A percentile compares a stretch with the other conserved stretches of the same genome.
phyloP scores from a whole-genome alignment of 2,329 filamentous ascomycete species.

The Nectriaceae sp. region DNA sequence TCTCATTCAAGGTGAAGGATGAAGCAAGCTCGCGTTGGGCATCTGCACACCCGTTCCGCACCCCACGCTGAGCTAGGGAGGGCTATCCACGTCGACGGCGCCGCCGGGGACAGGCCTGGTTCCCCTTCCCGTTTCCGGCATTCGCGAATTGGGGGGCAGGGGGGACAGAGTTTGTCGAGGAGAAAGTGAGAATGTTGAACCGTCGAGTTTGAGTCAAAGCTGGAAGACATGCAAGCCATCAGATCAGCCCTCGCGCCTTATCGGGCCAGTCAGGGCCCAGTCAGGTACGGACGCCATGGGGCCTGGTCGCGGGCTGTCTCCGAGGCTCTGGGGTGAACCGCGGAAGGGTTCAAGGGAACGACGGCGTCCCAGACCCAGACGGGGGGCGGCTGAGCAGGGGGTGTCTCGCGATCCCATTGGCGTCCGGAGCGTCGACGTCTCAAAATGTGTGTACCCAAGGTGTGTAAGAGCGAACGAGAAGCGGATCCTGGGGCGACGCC shows the following conservation, averaged over 20 bases:
- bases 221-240: background rate
- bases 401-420: background rate
- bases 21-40: too few species aligned
- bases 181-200: background rate
- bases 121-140: background rate
- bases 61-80: background rate
- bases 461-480: background rate
- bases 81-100: conserved; percentile 1
- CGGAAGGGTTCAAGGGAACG: too few species aligned
- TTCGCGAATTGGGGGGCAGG: background rate
- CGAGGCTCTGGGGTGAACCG: too few species aligned
- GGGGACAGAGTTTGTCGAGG: background rate
- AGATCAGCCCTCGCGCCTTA: background rate
- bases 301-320: background rate
- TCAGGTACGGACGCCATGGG: background rate
- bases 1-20: too few species aligned
- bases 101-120: background rate
- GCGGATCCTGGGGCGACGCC: background rate
- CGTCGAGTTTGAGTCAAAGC: background rate
- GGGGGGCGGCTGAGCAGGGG: too few species aligned
- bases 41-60: background rate
- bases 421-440: background rate
- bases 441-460: background rate
- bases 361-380: background rate
- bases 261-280: too few species aligned